Percentiles rank a stretch among this genome's conserved stretches.
These are phyloP conservation scores for Aspergillus novofumigatus DNA, from an alignment of 2,329 filamentous ascomycete genomes.

Conservation along the genomic window DNA sequence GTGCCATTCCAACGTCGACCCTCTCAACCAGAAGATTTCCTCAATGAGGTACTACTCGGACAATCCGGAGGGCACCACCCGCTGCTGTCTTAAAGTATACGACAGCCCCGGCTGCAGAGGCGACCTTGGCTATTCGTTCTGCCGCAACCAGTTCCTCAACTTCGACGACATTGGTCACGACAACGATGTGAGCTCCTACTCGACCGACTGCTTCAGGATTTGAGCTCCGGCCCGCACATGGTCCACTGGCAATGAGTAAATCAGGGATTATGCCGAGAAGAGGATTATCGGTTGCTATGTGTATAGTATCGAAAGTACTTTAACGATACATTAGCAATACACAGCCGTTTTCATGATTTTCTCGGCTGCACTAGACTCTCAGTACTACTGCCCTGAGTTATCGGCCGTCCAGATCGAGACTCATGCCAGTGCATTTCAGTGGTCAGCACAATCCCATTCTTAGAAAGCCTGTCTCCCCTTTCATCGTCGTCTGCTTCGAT, in stretches of 20 bases:
- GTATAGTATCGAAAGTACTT: too few species aligned
- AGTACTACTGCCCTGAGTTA: too few species aligned
- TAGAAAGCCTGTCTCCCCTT: neutral
- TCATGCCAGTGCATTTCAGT: too few species aligned
- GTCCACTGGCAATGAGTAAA: too few species aligned
- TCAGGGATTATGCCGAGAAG: too few species aligned
- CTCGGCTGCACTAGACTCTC: too few species aligned
- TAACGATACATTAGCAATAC: too few species aligned
- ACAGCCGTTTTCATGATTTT: too few species aligned
- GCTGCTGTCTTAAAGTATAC: neutral
- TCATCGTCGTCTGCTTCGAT: neutral
- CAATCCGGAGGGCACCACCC: neutral
- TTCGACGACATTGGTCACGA: neutral
- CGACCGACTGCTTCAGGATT: neutral
- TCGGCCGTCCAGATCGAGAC: too few species aligned
- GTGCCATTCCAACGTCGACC: neutral
- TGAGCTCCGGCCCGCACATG: neutral
- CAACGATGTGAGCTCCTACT: neutral
- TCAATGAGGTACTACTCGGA: slow-evolving; percentile 1
- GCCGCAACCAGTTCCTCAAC: neutral
- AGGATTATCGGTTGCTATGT: too few species aligned
- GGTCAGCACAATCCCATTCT: too few species aligned
- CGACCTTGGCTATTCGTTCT: neutral
- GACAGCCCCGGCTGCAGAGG: slow-evolving; percentile 1
- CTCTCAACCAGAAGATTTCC: slow-evolving; percentile 4